phyloP scores from a whole-genome alignment of 148 eudicot genomes.

The Nyssa sinensis region DNA sequence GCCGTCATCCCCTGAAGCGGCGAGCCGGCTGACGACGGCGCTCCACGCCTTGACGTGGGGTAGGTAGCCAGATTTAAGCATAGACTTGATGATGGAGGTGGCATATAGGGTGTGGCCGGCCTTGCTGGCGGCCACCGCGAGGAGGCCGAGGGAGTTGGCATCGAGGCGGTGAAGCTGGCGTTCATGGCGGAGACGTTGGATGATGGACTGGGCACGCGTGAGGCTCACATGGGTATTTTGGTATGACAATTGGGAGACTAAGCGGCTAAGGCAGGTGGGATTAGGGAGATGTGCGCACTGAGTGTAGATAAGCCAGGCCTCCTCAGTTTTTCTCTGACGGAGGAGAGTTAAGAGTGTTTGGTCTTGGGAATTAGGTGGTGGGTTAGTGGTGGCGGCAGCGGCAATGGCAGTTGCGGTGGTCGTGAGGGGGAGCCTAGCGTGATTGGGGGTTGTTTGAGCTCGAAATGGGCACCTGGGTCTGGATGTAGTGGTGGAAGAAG shows the following conservation, averaged over 20 bases:
- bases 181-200: constrained; percentile 78
- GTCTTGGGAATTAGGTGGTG: constrained; percentile 26
- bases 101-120: constrained; percentile 73
- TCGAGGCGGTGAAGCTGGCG: constrained; percentile 90
- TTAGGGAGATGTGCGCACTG: constrained; percentile 51
- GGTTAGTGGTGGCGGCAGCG: background rate
- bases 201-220: constrained; percentile 74
- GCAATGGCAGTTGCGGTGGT: constrained; percentile 24
- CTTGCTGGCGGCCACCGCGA: constrained; percentile 75
- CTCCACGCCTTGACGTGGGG: constrained; percentile 99
- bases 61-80: constrained; percentile 75
- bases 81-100: constrained; percentile 67
- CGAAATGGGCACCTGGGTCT: constrained; percentile 21
- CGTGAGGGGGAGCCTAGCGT: constrained; percentile 17
- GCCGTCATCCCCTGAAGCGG: constrained; percentile 65
- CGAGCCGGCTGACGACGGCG: constrained; percentile 74
- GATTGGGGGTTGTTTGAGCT: constrained; percentile 25
- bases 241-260: constrained; percentile 75
- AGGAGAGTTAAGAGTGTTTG: constrained; percentile 66
- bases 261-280: constrained; percentile 83
- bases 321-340: constrained; percentile 73
- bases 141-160: constrained; percentile 80
- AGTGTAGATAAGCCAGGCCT: constrained; percentile 69
- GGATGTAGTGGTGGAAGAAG: constrained; percentile 19
- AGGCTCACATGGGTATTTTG: constrained; percentile 53